These are phyloP conservation scores for Candida vartiovaarae DNA, from an alignment of 805 yeast genomes.

Conservation along the genomic window DNA sequence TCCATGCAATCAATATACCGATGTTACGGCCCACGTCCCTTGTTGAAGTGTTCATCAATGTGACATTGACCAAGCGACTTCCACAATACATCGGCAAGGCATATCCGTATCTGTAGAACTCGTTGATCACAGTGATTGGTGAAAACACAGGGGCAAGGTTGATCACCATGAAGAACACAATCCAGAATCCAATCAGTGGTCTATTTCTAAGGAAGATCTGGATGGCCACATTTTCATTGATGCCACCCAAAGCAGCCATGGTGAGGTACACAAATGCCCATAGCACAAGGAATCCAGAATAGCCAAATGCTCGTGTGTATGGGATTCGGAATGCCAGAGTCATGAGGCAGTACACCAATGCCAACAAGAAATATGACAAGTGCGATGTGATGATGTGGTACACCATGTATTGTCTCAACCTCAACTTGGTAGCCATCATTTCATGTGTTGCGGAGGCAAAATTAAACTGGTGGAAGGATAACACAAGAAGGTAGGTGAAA, in stretches of 20 bases:
- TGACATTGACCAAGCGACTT: conserved; percentile 45
- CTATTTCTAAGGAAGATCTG: conserved; percentile 43
- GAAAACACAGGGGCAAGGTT: conserved; percentile 58
- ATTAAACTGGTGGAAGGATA: conserved; percentile 61
- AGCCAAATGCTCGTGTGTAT: conserved; percentile 45
- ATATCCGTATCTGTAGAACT: conserved; percentile 41
- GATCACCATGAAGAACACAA: conserved; percentile 53
- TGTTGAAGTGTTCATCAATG: conserved; percentile 46
- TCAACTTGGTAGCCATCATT: conserved; percentile 9
- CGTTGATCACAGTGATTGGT: conserved; percentile 35
- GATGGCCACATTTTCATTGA: conserved; percentile 53
- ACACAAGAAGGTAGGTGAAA: conserved; percentile 54
- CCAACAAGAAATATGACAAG: conserved; percentile 40
- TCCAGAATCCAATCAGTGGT: conserved; percentile 64
- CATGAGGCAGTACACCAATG: conserved; percentile 47
- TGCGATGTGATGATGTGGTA: conserved; percentile 33
- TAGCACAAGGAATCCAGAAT: conserved; percentile 55
- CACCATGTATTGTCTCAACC: conserved; percentile 31
- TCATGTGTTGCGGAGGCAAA: conserved; percentile 47
- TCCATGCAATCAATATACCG: conserved; percentile 52
- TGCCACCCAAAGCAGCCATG: conserved; percentile 63
- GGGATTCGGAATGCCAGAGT: conserved; percentile 57
- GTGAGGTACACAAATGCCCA: conserved; percentile 58
- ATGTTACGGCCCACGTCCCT: conserved; percentile 46
- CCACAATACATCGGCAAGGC: conserved; percentile 59